Percentiles rank a stretch among this genome's conserved stretches.
Evolutionary conservation across 768 basidiomycete species (phyloP).

Genomic region (Lentinula raphanica): DNA sequence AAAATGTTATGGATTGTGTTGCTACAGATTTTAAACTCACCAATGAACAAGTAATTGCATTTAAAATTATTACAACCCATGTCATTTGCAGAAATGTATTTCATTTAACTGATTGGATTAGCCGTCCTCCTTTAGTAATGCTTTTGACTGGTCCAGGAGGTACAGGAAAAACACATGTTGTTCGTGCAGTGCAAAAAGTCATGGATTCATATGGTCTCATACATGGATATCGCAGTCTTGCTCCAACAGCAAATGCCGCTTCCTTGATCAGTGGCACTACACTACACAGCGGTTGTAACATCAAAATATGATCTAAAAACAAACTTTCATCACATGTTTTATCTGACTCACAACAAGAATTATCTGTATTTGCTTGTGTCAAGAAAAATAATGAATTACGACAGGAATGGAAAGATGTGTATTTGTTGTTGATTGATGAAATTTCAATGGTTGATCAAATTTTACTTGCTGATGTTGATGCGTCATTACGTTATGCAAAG

Average conservation of each 20-base stretch:
- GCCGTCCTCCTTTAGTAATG: background rate
- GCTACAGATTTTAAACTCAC: too few species aligned
- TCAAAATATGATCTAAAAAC: constrained; percentile 11
- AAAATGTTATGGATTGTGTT: too few species aligned
- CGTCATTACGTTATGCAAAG: background rate
- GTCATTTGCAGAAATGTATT: background rate
- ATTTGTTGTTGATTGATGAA: constrained; percentile 27
- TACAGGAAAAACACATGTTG: constrained; percentile 28
- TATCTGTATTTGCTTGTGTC: constrained; percentile 10
- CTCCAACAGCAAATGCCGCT: constrained; percentile 27
- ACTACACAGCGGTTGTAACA: constrained; percentile 16
- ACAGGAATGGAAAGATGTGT: constrained; percentile 22
- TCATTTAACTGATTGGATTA: background rate
- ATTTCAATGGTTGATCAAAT: constrained; percentile 20
- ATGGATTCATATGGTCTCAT: constrained; percentile 17
- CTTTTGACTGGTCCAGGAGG: constrained; percentile 26
- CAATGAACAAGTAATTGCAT: too few species aligned
- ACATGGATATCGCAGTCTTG: constrained; percentile 20
- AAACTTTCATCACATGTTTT: too few species aligned
- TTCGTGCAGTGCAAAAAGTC: constrained; percentile 17
- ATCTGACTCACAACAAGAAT: constrained; percentile 6
- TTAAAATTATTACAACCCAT: background rate
- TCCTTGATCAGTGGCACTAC: constrained; percentile 25
- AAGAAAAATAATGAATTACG: constrained; percentile 10
- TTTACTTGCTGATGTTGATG: constrained; percentile 21